A percentile compares a stretch with the other conserved stretches of the same genome.
These are phyloP conservation scores for Coprinopsis marcescibilis DNA, from an alignment of 768 basidiomycete species.

Conservation along the genomic window DNA sequence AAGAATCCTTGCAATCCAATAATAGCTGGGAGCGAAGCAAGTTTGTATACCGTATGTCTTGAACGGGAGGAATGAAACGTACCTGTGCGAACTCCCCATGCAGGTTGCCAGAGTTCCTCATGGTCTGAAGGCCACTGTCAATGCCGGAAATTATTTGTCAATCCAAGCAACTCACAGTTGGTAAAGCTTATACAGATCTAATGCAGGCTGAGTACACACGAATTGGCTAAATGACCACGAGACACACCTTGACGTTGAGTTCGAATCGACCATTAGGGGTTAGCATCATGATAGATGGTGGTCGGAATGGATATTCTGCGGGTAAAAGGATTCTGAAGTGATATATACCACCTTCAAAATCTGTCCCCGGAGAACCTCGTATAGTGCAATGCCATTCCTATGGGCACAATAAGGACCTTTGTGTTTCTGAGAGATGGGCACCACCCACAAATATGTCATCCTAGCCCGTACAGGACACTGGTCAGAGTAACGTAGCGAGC, in stretches of 20 bases:
- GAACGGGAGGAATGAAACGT: conserved; percentile 15
- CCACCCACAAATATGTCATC: conserved; percentile 83
- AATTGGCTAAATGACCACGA: neutral
- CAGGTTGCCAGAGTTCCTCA: conserved; percentile 96
- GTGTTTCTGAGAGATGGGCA: neutral
- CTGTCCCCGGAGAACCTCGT: conserved; percentile 79
- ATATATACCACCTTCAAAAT: conserved; percentile 94
- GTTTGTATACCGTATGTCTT: neutral
- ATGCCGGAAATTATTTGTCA: neutral
- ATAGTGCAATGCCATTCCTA: conserved; percentile 97
- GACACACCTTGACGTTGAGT: conserved; percentile 82
- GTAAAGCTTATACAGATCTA: conserved; percentile 94
- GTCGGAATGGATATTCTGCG: conserved; percentile 93
- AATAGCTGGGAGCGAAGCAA: conserved; percentile 47
- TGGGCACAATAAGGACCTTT: conserved; percentile 16
- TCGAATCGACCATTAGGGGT: conserved; percentile 98
- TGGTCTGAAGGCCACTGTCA: conserved; percentile 52
- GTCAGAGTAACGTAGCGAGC: neutral
- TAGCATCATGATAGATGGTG: conserved; percentile 92
- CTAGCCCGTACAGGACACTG: conserved; percentile 29
- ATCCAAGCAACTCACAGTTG: conserved; percentile 52
- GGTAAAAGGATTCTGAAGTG: conserved; percentile 89
- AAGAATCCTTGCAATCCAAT: conserved; percentile 88
- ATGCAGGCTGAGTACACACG: neutral
- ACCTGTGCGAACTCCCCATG: conserved; percentile 97